Evolutionary conservation across 2,329 filamentous ascomycete species (phyloP), one percentile per base, ranked within the genome.

Genomic region (Pseudopyricularia javanii): DNA sequence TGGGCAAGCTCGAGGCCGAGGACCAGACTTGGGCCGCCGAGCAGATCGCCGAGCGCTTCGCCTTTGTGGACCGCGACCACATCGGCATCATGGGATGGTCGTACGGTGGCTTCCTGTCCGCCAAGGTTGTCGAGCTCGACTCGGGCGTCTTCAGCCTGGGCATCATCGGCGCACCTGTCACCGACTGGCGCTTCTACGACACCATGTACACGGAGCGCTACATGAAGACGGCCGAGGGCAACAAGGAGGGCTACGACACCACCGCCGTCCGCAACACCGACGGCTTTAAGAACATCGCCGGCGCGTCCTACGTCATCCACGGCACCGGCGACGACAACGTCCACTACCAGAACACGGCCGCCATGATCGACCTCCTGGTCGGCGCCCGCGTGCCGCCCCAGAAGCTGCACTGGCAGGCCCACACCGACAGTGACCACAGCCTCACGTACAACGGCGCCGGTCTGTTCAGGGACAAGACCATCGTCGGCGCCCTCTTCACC

Each of bases 31-130:
- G 84, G 28, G 86, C 90, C 1, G 93, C 88, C 4, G 86, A 91
- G 67, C 80, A 85, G 58, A 97, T 89, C 83, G 84, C 85, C 0
- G 72, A 74, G 35, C 91, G 40, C n/a, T 52, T 89, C 64, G 69
- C 78, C 12, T 97, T 97, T 66, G 84, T 96, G n/a, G 94, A 98
- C 65, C 73, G 79, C 26, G 75, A 81, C 8, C 82, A 87, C 53
- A 80, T 98, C 59, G 91, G 90, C 17, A 94, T 98, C 63, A 98
- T 94, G 93, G 93, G 93, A 49, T 98, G 94, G 94, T 95, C 88
- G 57, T 98, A 93, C 63, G 93, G 93, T 54, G 93, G 93, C 12
- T 98, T 95, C 74, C 87, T 88, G 74, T 88, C 93, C 5, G 78
- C 98, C 62, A 98, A 98, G 73, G 93, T 89, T 1, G 82, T 98